These are phyloP conservation scores for Prinsepia uniflora DNA, from an alignment of 306 rosid species.

Conservation along the genomic window DNA sequence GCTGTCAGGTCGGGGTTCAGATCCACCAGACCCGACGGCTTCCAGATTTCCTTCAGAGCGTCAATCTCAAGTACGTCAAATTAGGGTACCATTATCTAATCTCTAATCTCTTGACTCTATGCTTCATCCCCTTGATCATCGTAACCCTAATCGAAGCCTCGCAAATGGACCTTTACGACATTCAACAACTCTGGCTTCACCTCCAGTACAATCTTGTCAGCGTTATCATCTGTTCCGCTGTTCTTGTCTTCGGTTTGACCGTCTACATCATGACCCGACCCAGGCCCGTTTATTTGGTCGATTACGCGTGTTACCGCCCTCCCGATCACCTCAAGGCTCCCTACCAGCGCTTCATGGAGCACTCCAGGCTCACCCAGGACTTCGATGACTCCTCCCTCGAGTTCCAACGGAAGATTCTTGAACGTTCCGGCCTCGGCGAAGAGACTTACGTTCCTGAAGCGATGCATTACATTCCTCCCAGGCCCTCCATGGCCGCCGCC, in stretches of 20 bases:
- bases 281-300: slow-evolving; percentile 50
- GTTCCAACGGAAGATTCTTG: slow-evolving; percentile 63
- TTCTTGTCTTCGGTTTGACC: slow-evolving; percentile 63
- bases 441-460: slow-evolving; percentile 70
- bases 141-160: slow-evolving; percentile 57
- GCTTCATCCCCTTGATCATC: slow-evolving; percentile 49
- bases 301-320: slow-evolving; percentile 57
- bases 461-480: slow-evolving; percentile 58
- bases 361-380: slow-evolving; percentile 55
- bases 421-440: slow-evolving; percentile 68
- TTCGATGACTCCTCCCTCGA: slow-evolving; percentile 66
- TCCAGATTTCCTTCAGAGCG: slow-evolving; percentile 73
- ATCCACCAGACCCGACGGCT: slow-evolving; percentile 52
- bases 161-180: slow-evolving; percentile 45
- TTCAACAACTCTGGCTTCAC: slow-evolving; percentile 62
- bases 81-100: slow-evolving; percentile 74
- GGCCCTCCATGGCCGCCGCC: slow-evolving; percentile 58
- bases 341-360: slow-evolving; percentile 44
- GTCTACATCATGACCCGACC: slow-evolving; percentile 56
- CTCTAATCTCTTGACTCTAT: slow-evolving; percentile 55
- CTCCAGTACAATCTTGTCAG: slow-evolving; percentile 62
- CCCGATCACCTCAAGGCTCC: slow-evolving; percentile 61
- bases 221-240: slow-evolving; percentile 45
- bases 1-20: slow-evolving; percentile 37
- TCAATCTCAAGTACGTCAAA: slow-evolving; percentile 73